Base-by-base conservation (phyloP, 257 asterid genomes). In the Penstemon eatonii region DNA sequence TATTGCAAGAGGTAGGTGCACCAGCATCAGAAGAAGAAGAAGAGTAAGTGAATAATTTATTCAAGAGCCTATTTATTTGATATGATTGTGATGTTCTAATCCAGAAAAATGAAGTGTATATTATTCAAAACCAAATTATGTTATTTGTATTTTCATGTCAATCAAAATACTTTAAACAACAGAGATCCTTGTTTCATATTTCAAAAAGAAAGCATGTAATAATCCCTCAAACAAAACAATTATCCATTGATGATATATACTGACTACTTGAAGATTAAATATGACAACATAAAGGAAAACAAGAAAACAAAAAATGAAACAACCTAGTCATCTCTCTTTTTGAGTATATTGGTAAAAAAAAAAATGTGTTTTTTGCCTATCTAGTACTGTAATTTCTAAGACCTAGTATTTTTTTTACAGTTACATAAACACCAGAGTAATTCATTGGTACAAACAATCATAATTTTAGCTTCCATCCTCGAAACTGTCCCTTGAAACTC, bases 1-100 rank as follows among this genome's bases (percentile, higher is more conserved):
- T 55, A 80, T 88, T 1, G 74, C 62, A 11, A 75, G 91, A 71
- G 88, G 88, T 5, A 78, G 96, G 81, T 2, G 82, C 61, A 19
- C 42, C 18, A 69, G 63, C 58, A 75, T 77, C 33, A 25, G 33
- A 47, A 64, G 74, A 39, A 75, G 79, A 47, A 64, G 74, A 39
- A 79, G 83, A 56, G 6, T 36, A 1, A 44, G 15, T 50, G 41
- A 66, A n/a, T 62, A 12, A 43, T 56, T 25, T 25, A 25, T 25
- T 25, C 33, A 25, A 25, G 33, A 25, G 33, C 33, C 33, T 25
- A 1, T 25, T 25, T 25, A 25, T 25, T 25, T 25, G 33, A 25
- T 15, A 15, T 25, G 33, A 25, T 25, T 25, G 33, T 25, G 2
- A 25, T 25, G 33, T 25, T 25, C 33, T 25, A 25, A 25, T 25